phyloP scores from a whole-genome alignment of 1,284 basidiomycete genomes.

The Tilletiopsis washingtonensis region DNA sequence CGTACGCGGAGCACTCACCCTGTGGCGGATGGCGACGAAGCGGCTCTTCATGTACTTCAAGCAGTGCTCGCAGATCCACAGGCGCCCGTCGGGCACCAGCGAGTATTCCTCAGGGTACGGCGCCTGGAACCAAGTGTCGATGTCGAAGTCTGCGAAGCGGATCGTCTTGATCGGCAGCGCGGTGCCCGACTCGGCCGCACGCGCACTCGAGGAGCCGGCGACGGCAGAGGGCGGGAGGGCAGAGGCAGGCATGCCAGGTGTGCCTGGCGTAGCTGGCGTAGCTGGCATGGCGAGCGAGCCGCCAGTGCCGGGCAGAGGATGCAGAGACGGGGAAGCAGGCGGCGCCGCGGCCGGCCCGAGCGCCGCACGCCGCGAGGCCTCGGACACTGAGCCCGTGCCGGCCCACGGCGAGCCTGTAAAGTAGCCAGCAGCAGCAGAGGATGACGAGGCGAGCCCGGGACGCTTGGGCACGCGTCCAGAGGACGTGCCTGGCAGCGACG shows the following conservation, averaged over 20 bases:
- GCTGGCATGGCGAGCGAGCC: background rate
- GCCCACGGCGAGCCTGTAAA: conserved; percentile 11
- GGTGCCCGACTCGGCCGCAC: conserved; percentile 29
- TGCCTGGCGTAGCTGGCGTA: conserved; percentile 1
- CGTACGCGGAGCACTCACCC: conserved; percentile 51
- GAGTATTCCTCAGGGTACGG: conserved; percentile 98
- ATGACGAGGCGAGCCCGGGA: background rate
- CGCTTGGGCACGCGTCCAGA: conserved; percentile 8
- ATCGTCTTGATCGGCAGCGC: conserved; percentile 53
- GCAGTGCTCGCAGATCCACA: conserved; percentile 98
- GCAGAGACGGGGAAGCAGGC: background rate
- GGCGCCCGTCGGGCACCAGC: conserved; percentile 77
- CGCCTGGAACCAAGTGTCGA: conserved; percentile 97
- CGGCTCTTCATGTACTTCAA: conserved; percentile 96
- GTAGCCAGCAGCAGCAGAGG: conserved; percentile 4
- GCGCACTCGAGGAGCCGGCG: conserved; percentile 8
- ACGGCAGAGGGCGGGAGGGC: too few relatives aligned
- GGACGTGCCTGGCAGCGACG: conserved; percentile 13
- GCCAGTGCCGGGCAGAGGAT: background rate
- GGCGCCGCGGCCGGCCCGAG: background rate
- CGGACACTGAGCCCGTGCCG: conserved; percentile 3
- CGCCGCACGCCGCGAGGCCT: background rate
- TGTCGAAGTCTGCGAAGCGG: conserved; percentile 87
- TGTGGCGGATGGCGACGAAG: conserved; percentile 78
- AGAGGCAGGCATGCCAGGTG: background rate